Percentiles rank a stretch among this genome's conserved stretches.
These are phyloP conservation scores for Candida rishiriensis DNA, from an alignment of 805 yeast genomes.

Conservation along the genomic window DNA sequence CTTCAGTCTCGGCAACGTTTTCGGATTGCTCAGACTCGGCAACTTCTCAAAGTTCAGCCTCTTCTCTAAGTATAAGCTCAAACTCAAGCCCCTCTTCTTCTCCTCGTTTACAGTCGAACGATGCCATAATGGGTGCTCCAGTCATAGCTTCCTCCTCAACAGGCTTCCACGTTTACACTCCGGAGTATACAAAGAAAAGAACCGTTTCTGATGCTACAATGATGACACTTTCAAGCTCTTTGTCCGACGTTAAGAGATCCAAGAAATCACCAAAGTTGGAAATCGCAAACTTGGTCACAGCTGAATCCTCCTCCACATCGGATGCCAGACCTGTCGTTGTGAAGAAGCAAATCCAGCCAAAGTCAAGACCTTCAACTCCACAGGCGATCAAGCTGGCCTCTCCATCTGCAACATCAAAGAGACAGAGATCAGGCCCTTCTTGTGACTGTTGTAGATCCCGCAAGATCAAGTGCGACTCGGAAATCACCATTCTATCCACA, in stretches of 20 bases:
- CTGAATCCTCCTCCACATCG: too few species aligned
- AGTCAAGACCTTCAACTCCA: constrained; percentile 1
- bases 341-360: constrained; percentile 1
- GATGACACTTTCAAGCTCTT: neutral
- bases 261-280: constrained; percentile 19
- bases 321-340: neutral
- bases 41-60: neutral
- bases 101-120: too few species aligned
- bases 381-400: constrained; percentile 29
- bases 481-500: constrained; percentile 34
- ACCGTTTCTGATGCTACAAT: neutral
- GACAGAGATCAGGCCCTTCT: constrained; percentile 72
- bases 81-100: too few species aligned
- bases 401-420: constrained; percentile 28
- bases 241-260: constrained; percentile 6
- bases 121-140: too few species aligned
- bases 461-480: constrained; percentile 73
- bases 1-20: constrained; percentile 1
- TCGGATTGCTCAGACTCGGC: neutral
- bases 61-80: neutral
- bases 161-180: constrained; percentile 6
- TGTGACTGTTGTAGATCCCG: constrained; percentile 68
- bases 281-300: constrained; percentile 16
- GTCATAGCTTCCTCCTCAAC: neutral
- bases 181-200: constrained; percentile 6